A percentile compares a stretch with the other conserved stretches of the same genome.
Conservation (phyloP, 169 alveolate species). For the Plasmodium cynomolgi region DNA sequence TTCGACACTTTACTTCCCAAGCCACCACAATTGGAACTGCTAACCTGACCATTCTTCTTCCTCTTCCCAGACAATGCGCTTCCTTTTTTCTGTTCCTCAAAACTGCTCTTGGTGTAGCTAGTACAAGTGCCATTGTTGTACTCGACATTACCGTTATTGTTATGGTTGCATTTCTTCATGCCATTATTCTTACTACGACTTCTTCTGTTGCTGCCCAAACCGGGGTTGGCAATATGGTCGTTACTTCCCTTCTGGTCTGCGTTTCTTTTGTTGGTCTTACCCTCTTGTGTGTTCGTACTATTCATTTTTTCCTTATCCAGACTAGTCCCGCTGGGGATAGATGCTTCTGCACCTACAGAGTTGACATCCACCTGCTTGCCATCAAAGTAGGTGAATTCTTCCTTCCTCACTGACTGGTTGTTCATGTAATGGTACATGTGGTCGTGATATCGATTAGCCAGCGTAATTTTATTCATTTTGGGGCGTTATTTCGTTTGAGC, state of each 20-base stretch:
- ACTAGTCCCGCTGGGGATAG: background rate
- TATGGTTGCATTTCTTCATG: background rate
- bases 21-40: background rate
- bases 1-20: background rate
- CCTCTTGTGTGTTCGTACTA: background rate
- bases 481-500: background rate
- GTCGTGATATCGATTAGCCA: slow-evolving; percentile 19
- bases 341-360: background rate
- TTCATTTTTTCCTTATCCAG: background rate
- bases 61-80: slow-evolving; percentile 1
- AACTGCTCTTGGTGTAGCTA: background rate
- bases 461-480: slow-evolving; percentile 64
- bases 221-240: background rate
- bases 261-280: slow-evolving; percentile 6
- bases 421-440: slow-evolving; percentile 22
- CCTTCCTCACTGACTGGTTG: background rate
- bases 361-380: background rate
- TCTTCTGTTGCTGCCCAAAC: background rate
- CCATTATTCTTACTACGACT: background rate
- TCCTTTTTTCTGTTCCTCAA: background rate
- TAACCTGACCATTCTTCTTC: background rate
- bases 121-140: background rate
- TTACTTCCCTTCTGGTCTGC: background rate
- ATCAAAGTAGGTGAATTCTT: slow-evolving; percentile 1
- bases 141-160: slow-evolving; percentile 10